Evolutionary conservation across 768 basidiomycete species (phyloP).

Genomic region (Calvatia gigantea): DNA sequence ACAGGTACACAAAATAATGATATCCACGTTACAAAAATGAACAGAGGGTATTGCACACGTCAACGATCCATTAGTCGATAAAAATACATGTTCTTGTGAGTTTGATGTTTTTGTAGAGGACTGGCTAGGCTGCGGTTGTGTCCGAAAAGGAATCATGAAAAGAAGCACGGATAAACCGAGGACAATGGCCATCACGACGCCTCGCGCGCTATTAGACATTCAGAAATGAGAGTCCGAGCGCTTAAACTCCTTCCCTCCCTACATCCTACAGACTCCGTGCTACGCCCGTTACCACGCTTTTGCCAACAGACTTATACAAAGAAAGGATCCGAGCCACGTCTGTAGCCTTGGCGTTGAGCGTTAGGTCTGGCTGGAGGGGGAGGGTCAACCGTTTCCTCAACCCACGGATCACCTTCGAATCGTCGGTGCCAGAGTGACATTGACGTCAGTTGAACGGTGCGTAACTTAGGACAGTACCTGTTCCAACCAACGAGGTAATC

Average conservation of each 20-base stretch:
- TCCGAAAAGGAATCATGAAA: background rate
- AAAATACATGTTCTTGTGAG: background rate
- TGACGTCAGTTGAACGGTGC: slow-evolving; percentile 24
- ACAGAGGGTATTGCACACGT: background rate
- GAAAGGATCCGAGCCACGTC: slow-evolving; percentile 8
- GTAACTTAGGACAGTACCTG: slow-evolving; percentile 25
- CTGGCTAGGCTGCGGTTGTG: background rate
- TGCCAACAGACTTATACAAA: background rate
- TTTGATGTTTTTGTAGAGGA: background rate
- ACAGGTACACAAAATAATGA: background rate
- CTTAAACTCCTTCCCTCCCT: background rate
- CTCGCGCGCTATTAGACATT: no score
- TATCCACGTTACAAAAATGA: background rate
- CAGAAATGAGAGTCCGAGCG: background rate
- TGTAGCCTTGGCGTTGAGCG: slow-evolving; percentile 1
- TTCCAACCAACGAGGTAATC: slow-evolving; percentile 31
- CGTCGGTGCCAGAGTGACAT: slow-evolving; percentile 21
- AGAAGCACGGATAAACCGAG: background rate
- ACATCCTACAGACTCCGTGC: background rate
- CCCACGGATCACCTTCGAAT: slow-evolving; percentile 26
- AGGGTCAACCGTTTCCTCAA: slow-evolving; percentile 7
- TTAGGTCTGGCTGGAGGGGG: background rate
- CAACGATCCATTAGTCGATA: background rate
- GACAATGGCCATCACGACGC: no score
- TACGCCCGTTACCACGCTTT: background rate